phyloP scores from a whole-genome alignment of 2,329 filamentous ascomycete species.

The Tolypocladium ophioglossoides region DNA sequence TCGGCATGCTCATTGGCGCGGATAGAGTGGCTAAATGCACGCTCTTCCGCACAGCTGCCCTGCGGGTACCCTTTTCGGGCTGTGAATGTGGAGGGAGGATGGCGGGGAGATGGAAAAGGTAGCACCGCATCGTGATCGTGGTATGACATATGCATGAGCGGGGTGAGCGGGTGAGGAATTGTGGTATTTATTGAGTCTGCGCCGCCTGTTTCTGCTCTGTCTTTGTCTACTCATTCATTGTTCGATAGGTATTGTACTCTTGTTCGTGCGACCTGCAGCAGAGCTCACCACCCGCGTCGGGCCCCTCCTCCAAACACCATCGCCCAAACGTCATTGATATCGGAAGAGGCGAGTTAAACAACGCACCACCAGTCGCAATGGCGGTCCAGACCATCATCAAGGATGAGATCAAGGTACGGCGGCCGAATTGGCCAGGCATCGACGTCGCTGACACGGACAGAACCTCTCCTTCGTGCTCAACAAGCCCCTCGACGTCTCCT shows the following conservation, averaged over 20 bases:
- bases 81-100: neutral
- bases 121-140: neutral
- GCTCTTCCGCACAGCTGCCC: neutral
- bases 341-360: neutral
- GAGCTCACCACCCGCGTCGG: no score
- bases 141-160: neutral
- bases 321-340: neutral
- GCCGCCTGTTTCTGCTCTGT: no score
- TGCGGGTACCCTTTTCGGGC: neutral
- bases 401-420: constrained; percentile 17
- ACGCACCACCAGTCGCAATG: constrained; percentile 6
- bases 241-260: neutral
- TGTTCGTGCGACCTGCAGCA: neutral
- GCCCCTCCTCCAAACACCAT: neutral
- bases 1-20: constrained; percentile 1
- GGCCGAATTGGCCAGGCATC: neutral
- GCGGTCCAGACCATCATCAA: constrained; percentile 12
- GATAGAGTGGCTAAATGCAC: neutral
- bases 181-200: neutral
- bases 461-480: constrained; percentile 82
- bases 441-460: constrained; percentile 28
- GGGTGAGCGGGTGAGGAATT: neutral
- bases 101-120: neutral
- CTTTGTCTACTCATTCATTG: neutral
- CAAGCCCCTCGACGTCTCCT: constrained; percentile 60